Base-by-base conservation (phyloP, 306 rosid species). In the Casuarina glauca region DNA sequence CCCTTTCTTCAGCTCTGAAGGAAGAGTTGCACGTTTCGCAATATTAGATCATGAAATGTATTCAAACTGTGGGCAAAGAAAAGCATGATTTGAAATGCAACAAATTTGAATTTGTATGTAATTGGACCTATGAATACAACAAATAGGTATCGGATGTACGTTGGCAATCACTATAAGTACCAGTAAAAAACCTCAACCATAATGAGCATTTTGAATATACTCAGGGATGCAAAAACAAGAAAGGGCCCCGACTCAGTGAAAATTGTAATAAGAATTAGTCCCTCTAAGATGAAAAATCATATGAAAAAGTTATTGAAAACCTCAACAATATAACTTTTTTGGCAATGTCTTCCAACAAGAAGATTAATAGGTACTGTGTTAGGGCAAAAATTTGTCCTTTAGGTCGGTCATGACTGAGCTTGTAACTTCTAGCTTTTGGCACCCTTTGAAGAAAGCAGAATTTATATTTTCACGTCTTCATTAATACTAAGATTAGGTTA, bases 1-100 rank as follows among this genome's bases (percentile, higher is more conserved):
- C 89, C 82, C 87, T 90, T 88, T 96, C 99, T 44, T 76, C 74
- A 45, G 86, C 86, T 93, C 99, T 96, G 95, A 69, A 49, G 35
- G 69, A 78, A 68, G 78, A 60, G 63, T 70, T 50, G 85, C 61
- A 73, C 20, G 44, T 49, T 77, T 70, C 67, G 57, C 74, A 82
- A 42, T 68, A 72, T 69, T 42, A 39, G 49, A 62, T 50, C 72
- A 58, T 45, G 68, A 78, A 51, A 44, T 74, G 67, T 5, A 43
- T 43, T 55, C 3, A 58, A 35, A 78, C 26, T 35, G 38, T 54
- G 73, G 43, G 74, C 4, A 71, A 26, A n/a, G 9, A 5, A 55
- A 54, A 42, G 51, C 6, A 70, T 57, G 61, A 54, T 48, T 9
- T 2, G 26, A 19, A 70, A 6, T 46, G 74, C 19, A 46, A 7